Evolutionary conservation across 805 yeast species (phyloP).

Genomic region (Wilhelminamyces savonicus): DNA sequence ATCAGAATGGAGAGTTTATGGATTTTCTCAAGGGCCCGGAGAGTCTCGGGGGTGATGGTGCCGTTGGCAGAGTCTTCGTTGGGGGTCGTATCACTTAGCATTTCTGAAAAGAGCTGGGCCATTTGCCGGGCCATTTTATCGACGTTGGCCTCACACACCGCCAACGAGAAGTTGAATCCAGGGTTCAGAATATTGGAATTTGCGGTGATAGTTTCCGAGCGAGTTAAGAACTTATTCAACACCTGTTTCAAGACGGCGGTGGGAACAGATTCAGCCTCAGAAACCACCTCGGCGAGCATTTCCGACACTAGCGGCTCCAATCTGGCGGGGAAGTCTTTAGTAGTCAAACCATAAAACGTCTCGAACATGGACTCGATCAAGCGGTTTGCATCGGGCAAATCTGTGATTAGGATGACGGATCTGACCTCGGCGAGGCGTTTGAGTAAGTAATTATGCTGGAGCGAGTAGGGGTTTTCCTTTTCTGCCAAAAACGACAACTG

Average conservation of each 20-base stretch:
- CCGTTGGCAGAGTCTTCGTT: constrained; percentile 6
- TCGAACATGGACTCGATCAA: constrained; percentile 54
- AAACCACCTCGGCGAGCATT: constrained; percentile 65
- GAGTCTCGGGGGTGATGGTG: constrained; percentile 10
- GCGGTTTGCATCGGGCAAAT: constrained; percentile 55
- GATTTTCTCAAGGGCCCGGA: constrained; percentile 48
- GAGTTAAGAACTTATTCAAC: constrained; percentile 51
- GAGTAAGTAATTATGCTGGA: constrained; percentile 58
- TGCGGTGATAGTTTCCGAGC: constrained; percentile 5
- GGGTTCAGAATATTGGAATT: constrained; percentile 38
- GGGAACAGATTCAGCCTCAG: constrained; percentile 65
- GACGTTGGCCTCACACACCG: constrained; percentile 61
- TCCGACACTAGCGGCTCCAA: constrained; percentile 62
- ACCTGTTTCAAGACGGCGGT: constrained; percentile 54
- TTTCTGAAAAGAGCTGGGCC: constrained; percentile 75
- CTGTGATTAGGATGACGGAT: constrained; percentile 68
- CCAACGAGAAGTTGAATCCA: constrained; percentile 58
- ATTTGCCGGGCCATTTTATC: constrained; percentile 72
- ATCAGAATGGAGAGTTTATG: constrained; percentile 60
- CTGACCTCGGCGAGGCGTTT: constrained; percentile 70
- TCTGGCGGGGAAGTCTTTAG: constrained; percentile 40
- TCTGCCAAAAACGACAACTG: constrained; percentile 56
- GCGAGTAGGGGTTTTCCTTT: constrained; percentile 51
- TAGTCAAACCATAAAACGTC: constrained; percentile 50
- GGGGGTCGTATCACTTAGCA: constrained; percentile 50